phyloP scores from a whole-genome alignment of 2,329 filamentous ascomycete species.

The Zalaria sp. region DNA sequence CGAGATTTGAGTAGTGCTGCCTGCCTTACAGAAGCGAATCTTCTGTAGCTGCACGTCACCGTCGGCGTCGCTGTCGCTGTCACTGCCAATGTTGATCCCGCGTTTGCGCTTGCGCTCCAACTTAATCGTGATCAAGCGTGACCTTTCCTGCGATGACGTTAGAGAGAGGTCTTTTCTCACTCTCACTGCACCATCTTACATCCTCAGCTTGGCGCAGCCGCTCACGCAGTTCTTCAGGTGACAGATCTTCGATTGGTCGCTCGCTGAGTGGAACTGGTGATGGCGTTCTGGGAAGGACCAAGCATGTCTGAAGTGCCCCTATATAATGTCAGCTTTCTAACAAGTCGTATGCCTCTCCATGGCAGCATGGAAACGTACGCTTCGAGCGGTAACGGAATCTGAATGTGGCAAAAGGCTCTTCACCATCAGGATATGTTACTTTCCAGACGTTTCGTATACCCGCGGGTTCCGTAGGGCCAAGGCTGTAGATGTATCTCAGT shows the following conservation, averaged over 20 bases:
- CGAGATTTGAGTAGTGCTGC: no score
- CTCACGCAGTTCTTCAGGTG: conserved; percentile 7
- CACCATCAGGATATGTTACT: conserved; percentile 10
- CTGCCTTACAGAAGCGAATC: background rate
- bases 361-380: conserved; percentile 10
- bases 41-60: background rate
- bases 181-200: no score
- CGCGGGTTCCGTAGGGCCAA: background rate
- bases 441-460: no score
- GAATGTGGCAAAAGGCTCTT: conserved; percentile 12
- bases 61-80: background rate
- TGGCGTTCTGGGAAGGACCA: conserved; percentile 11
- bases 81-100: background rate
- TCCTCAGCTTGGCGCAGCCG: conserved; percentile 4
- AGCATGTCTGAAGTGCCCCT: conserved; percentile 8
- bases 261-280: conserved; percentile 9
- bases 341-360: conserved; percentile 9
- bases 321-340: background rate
- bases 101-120: conserved; percentile 2
- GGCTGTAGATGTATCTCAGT: background rate
- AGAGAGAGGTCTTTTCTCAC: background rate
- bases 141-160: background rate
- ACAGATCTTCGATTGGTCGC: conserved; percentile 6
- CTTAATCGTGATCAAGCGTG: background rate
- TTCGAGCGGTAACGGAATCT: conserved; percentile 11